phyloP scores from a whole-genome alignment of 495 filamentous ascomycete species.

The Clohesyomyces aquaticus region DNA sequence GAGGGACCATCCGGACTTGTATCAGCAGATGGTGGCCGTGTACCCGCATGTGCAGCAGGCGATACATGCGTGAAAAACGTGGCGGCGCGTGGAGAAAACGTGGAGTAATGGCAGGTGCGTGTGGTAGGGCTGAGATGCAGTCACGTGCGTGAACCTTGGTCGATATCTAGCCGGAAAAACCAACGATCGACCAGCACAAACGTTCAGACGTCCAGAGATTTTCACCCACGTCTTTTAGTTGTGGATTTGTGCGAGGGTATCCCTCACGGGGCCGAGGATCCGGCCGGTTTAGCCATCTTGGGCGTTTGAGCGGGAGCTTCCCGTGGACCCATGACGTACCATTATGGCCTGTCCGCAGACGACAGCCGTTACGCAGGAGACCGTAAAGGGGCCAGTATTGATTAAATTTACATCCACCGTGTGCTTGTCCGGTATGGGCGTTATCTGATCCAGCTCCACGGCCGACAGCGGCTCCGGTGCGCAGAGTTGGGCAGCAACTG shows the following conservation, averaged over 20 bases:
- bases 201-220: not conserved
- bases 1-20: conserved; percentile 79
- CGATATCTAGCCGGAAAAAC: conserved; percentile 3
- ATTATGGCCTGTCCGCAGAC: not conserved
- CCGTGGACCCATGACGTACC: conserved; percentile 9
- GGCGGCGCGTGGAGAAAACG: not conserved
- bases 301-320: conserved; percentile 9
- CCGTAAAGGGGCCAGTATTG: not conserved
- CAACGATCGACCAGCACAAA: not conserved
- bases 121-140: not conserved
- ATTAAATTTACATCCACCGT: not conserved
- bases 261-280: not conserved
- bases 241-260: conserved; percentile 11
- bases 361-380: not conserved
- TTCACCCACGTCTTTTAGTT: not conserved
- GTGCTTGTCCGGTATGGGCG: not conserved
- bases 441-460: conserved; percentile 9
- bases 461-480: conserved; percentile 4
- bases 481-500: conserved; percentile 19
- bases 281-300: conserved; percentile 9
- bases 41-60: conserved; percentile 83
- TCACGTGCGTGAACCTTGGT: not conserved
- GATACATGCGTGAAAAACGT: conserved; percentile 57
- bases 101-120: not conserved
- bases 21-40: conserved; percentile 70